Percentiles rank a stretch among this genome's conserved stretches.
Conservation (phyloP, 306 rosid species). For the Inga laurina region DNA sequence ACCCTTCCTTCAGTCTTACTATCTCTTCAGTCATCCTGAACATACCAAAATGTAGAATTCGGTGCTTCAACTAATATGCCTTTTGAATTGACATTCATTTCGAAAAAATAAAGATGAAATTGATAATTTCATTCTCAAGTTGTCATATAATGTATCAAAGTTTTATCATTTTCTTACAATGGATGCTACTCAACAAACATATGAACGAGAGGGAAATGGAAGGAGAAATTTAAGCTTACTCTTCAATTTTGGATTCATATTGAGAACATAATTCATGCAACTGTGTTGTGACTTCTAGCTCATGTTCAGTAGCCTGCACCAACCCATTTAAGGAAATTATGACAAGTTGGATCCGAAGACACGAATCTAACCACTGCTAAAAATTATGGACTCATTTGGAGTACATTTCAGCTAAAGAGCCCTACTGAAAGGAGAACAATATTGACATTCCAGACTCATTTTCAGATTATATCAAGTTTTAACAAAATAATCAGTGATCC, state of each 20-base stretch:
- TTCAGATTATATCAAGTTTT: not conserved
- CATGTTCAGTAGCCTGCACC: conserved; percentile 67
- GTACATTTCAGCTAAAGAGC: conserved; percentile 14
- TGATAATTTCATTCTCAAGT: not conserved
- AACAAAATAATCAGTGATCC: not conserved
- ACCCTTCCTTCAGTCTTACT: conserved; percentile 70
- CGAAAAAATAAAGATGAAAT: not conserved
- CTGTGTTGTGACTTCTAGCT: conserved; percentile 56
- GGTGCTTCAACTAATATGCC: not conserved
- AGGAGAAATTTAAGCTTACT: conserved; percentile 53
- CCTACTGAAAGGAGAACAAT: not conserved
- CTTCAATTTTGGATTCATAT: conserved; percentile 79
- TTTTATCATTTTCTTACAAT: conserved; percentile 6
- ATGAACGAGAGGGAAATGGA: not conserved
- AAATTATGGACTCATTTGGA: not conserved
- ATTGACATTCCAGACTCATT: not conserved
- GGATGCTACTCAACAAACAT: not conserved
- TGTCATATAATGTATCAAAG: conserved; percentile 4
- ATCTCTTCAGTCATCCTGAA: conserved; percentile 80
- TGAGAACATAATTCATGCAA: conserved; percentile 71
- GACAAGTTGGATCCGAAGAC: not conserved
- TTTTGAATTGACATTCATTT: conserved; percentile 11
- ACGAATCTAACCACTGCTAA: conserved; percentile 20
- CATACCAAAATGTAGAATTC: conserved; percentile 34
- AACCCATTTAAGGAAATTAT: conserved; percentile 24